These are phyloP conservation scores for Xylaria sp. DNA, from an alignment of 2,329 filamentous ascomycete species.

Conservation along the genomic window DNA sequence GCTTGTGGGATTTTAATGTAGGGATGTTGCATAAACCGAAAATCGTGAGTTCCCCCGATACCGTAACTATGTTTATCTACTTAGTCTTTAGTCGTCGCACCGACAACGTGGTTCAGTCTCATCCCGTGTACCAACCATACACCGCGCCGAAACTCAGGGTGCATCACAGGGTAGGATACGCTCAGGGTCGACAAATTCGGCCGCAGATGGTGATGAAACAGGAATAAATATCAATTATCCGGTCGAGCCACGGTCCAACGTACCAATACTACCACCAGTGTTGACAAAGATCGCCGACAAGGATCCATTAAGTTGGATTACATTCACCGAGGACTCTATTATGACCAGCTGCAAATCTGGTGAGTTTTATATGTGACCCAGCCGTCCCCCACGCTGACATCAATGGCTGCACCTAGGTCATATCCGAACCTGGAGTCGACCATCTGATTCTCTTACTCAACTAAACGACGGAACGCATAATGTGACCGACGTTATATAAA, in stretches of 20 bases:
- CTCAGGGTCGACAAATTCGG: conserved; percentile 75
- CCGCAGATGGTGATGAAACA: conserved; percentile 61
- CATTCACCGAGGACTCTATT: conserved; percentile 93
- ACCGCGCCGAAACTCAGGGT: conserved; percentile 71
- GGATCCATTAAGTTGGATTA: conserved; percentile 88
- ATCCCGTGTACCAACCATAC: conserved; percentile 60
- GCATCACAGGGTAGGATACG: conserved; percentile 67
- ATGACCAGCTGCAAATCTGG: conserved; percentile 92
- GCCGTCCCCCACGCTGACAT: conserved; percentile 18
- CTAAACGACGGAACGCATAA: conserved; percentile 24
- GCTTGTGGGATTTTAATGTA: conserved; percentile 97
- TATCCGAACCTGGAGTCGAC: conserved; percentile 56
- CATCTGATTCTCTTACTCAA: conserved; percentile 52
- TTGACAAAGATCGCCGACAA: conserved; percentile 87
- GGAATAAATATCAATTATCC: conserved; percentile 73
- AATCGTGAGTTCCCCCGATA: conserved; percentile 66
- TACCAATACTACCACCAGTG: conserved; percentile 88
- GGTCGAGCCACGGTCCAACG: conserved; percentile 85
- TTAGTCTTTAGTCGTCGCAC: conserved; percentile 58
- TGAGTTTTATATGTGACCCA: conserved; percentile 56
- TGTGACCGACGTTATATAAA: conserved; percentile 1
- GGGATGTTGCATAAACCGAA: conserved; percentile 95
- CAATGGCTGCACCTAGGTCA: conserved; percentile 49
- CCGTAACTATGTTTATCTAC: background rate
- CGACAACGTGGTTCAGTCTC: conserved; percentile 66